Conservation (phyloP, 208 protist genomes). For the Acanthamoeba triangularis region DNA sequence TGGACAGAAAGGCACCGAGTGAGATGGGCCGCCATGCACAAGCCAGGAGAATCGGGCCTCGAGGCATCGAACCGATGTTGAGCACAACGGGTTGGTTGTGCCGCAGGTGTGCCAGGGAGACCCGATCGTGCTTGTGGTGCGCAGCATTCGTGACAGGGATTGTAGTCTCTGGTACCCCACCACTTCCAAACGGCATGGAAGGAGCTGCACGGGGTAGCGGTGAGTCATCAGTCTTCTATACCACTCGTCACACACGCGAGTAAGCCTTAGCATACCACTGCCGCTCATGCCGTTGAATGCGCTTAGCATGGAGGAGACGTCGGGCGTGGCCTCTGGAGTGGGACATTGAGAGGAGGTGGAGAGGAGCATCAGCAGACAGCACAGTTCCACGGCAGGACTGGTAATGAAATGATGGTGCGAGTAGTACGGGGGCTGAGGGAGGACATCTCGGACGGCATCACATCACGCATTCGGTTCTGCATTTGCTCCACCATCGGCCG, state of each 20-base stretch:
- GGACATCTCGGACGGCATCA: background rate
- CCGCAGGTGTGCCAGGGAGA: background rate
- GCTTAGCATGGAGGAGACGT: background rate
- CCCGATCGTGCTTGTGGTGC: conserved; percentile 39
- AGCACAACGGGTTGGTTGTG: conserved; percentile 64
- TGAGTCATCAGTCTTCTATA: background rate
- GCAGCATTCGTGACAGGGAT: background rate
- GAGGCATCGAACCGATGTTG: conserved; percentile 1
- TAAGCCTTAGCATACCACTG: background rate
- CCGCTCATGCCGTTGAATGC: background rate
- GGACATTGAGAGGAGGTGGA: background rate
- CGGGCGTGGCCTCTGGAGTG: background rate
- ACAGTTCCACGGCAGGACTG: background rate
- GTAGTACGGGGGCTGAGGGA: background rate
- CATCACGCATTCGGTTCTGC: conserved; percentile 71
- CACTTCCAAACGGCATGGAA: background rate
- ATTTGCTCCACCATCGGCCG: conserved; percentile 72
- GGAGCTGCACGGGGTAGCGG: background rate
- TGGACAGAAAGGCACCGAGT: too few relatives aligned
- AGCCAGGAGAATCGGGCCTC: too few relatives aligned
- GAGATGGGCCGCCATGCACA: too few relatives aligned
- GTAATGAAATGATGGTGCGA: background rate
- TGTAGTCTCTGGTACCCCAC: background rate
- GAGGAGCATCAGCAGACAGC: background rate
- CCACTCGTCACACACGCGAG: background rate